Conservation (phyloP, 139 green algal species). For the Closterium sp. region DNA sequence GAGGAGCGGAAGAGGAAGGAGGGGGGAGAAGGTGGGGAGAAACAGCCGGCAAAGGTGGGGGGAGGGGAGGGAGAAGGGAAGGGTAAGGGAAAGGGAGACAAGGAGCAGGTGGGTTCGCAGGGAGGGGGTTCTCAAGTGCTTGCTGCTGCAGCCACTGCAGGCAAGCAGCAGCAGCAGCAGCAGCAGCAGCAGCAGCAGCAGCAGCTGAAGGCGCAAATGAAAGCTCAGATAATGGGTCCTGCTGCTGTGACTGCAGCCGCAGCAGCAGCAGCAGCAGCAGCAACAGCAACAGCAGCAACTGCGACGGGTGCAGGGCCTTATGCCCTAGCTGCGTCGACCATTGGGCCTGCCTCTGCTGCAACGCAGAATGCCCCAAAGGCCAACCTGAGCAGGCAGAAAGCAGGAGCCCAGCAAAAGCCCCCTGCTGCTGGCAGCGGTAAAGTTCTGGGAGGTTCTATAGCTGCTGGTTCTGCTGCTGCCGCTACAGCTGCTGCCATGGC, state of each 20-base stretch:
- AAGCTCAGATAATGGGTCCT: background rate
- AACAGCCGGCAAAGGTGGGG: background rate
- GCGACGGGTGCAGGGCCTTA: background rate
- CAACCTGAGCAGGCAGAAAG: background rate
- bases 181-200: background rate
- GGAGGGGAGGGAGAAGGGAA: background rate
- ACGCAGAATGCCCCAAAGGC: background rate
- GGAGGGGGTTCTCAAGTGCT: background rate
- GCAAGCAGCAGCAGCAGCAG: background rate
- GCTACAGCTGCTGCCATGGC: background rate
- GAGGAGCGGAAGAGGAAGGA: background rate
- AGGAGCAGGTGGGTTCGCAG: background rate
- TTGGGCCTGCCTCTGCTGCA: background rate
- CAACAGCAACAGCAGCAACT: background rate
- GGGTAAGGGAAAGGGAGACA: background rate
- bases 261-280: background rate
- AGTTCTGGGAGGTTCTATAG: no score
- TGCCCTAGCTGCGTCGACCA: background rate
- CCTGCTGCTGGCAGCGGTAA: background rate
- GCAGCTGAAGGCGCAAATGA: background rate
- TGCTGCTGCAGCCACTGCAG: background rate
- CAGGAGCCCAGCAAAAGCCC: background rate
- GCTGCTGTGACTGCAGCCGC: background rate
- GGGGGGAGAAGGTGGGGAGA: background rate
- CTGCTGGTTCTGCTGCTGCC: no score